Conservation (phyloP, 73 alveolate genomes). For the Durusdinium trenchii region DNA sequence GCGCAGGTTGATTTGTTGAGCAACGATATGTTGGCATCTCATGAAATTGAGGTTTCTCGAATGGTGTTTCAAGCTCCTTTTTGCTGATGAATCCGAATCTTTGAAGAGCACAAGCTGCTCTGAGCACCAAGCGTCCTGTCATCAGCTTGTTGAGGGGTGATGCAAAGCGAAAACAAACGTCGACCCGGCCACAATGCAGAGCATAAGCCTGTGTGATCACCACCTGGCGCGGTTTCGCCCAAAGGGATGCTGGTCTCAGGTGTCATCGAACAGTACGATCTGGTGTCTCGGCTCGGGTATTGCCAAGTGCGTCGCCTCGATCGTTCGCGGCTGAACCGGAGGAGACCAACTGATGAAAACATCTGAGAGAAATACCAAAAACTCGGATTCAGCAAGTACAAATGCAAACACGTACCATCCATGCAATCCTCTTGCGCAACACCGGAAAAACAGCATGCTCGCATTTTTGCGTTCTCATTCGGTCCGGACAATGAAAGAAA, state of each 20-base stretch:
- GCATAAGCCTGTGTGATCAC: conserved; percentile 45
- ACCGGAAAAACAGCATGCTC: too few relatives aligned
- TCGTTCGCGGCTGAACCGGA: too few relatives aligned
- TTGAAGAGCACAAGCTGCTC: not conserved
- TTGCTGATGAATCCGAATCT: not conserved
- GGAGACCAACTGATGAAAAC: too few relatives aligned
- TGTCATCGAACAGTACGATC: not conserved
- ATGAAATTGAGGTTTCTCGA: not conserved
- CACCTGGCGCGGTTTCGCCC: not conserved
- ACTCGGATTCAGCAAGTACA: too few relatives aligned
- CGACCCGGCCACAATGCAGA: conserved; percentile 57
- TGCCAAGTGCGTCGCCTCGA: not conserved
- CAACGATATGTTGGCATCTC: not conserved
- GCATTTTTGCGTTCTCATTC: too few relatives aligned
- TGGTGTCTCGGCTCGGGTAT: not conserved
- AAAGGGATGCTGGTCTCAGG: not conserved
- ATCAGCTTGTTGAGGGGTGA: conserved; percentile 42
- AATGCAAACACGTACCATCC: too few relatives aligned
- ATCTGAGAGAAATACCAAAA: too few relatives aligned
- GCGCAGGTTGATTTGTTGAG: not conserved
- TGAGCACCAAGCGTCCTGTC: conserved; percentile 1
- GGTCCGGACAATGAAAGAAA: too few relatives aligned
- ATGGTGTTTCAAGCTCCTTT: too few relatives aligned
- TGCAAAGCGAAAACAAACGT: conserved; percentile 42
- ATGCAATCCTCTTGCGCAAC: too few relatives aligned